These are phyloP conservation scores for Datisca glomerata DNA, from an alignment of 306 rosid genomes.

Conservation along the genomic window DNA sequence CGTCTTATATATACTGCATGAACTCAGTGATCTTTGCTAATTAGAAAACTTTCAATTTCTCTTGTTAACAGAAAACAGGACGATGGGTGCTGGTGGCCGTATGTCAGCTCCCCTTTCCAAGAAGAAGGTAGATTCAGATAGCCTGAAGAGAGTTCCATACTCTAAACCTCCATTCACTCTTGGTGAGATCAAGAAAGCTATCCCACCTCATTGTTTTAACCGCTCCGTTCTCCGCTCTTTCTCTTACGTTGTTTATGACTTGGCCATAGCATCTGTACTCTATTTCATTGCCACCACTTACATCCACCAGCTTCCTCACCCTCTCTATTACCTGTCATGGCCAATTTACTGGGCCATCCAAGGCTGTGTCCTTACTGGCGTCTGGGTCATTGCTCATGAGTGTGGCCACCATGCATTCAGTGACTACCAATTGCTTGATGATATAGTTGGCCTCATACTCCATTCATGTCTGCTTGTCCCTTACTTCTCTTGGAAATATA, in stretches of 20 bases:
- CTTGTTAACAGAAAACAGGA: background rate
- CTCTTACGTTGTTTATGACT: slow-evolving; percentile 38
- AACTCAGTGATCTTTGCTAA: background rate
- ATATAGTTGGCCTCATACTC: slow-evolving; percentile 41
- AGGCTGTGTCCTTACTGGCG: slow-evolving; percentile 50
- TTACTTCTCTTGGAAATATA: slow-evolving; percentile 65
- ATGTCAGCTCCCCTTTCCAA: background rate
- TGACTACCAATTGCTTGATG: slow-evolving; percentile 47
- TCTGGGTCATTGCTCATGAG: slow-evolving; percentile 79
- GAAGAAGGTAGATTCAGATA: background rate
- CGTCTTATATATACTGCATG: background rate
- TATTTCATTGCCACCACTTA: slow-evolving; percentile 28
- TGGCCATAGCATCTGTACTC: slow-evolving; percentile 16
- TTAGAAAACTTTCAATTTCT: no score
- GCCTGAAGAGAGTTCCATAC: slow-evolving; percentile 29
- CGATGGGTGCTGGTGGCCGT: background rate
- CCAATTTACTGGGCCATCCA: slow-evolving; percentile 52
- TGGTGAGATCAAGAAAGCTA: slow-evolving; percentile 49
- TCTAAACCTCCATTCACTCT: slow-evolving; percentile 53
- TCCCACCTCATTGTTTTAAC: slow-evolving; percentile 58
- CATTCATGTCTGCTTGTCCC: slow-evolving; percentile 52
- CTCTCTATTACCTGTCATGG: slow-evolving; percentile 37
- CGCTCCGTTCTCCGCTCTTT: slow-evolving; percentile 51
- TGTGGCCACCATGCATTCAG: slow-evolving; percentile 86
- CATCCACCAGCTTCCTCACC: slow-evolving; percentile 40